These are phyloP conservation scores for Aspergillus neoniger DNA, from an alignment of 2,329 filamentous ascomycete species.

Conservation along the genomic window DNA sequence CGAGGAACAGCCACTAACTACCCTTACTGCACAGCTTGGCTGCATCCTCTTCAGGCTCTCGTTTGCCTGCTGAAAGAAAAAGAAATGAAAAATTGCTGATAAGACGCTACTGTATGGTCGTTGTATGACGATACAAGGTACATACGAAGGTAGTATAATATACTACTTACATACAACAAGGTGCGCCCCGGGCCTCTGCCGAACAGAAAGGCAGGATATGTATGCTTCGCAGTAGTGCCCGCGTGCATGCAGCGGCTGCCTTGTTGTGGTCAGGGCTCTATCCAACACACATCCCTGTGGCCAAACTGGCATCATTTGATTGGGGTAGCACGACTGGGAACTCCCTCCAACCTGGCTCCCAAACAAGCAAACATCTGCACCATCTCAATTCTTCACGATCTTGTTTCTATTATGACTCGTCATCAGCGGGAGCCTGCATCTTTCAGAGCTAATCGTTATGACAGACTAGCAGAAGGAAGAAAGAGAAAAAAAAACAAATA, in stretches of 20 bases:
- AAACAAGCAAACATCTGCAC: constrained; percentile 5
- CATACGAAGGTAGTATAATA: background rate
- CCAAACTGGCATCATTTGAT: background rate
- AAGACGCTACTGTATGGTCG: background rate
- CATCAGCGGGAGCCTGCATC: constrained; percentile 2
- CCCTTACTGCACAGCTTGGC: constrained; percentile 8
- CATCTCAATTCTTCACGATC: constrained; percentile 1
- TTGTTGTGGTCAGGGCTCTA: constrained; percentile 3
- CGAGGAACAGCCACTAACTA: background rate
- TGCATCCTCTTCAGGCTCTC: background rate
- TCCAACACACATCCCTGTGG: background rate
- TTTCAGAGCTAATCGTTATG: background rate
- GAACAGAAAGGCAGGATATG: constrained; percentile 9
- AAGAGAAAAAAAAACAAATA: background rate
- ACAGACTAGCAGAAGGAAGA: background rate
- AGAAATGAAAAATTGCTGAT: too few relatives aligned
- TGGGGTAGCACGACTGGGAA: background rate
- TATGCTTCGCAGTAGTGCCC: constrained; percentile 24
- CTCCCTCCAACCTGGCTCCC: background rate
- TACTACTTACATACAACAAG: background rate
- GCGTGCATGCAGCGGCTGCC: constrained; percentile 20
- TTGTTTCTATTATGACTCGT: background rate
- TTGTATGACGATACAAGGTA: background rate
- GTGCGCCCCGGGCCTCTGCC: constrained; percentile 1
- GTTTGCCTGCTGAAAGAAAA: background rate